Conservation (phyloP, 192 early-diverging fungal genomes). For the Geosiphon pyriformis region DNA sequence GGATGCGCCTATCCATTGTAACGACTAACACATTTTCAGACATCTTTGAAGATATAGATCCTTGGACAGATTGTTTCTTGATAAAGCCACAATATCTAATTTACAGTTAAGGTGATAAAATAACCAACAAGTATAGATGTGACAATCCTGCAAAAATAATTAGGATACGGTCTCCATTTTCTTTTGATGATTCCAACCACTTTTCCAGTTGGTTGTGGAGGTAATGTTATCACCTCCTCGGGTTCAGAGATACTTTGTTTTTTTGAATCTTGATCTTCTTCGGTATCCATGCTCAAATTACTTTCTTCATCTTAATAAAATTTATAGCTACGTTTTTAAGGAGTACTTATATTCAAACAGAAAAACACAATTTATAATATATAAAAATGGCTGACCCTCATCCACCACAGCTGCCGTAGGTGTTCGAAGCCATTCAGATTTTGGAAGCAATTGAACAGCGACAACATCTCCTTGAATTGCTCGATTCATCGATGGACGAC, state of each 20-base stretch:
- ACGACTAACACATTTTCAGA: slow-evolving; percentile 74
- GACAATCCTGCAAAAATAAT: background rate
- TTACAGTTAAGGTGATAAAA: background rate
- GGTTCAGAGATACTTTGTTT: slow-evolving; percentile 59
- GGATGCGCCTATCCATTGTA: slow-evolving; percentile 90
- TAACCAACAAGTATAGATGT: background rate
- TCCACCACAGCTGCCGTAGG: slow-evolving; percentile 71
- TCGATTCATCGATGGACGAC: slow-evolving; percentile 82
- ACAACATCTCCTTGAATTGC: slow-evolving; percentile 89
- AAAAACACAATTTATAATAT: no score
- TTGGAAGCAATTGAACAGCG: slow-evolving; percentile 81
- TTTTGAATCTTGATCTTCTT: slow-evolving; percentile 56
- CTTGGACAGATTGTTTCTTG: slow-evolving; percentile 60
- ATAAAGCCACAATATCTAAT: slow-evolving; percentile 79
- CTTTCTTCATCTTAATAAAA: slow-evolving; percentile 28
- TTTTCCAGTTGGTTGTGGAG: slow-evolving; percentile 69
- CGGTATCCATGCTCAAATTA: slow-evolving; percentile 39
- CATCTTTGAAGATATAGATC: slow-evolving; percentile 49
- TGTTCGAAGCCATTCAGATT: slow-evolving; percentile 74
- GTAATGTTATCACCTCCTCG: slow-evolving; percentile 46
- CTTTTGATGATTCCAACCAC: slow-evolving; percentile 92
- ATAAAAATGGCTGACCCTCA: slow-evolving; percentile 55
- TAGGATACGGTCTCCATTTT: slow-evolving; percentile 78
- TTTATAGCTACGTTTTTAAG: no score
- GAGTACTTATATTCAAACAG: no score